Evolutionary conservation across 2,329 filamentous ascomycete species (phyloP).

Genomic region (Fusarium sp.): DNA sequence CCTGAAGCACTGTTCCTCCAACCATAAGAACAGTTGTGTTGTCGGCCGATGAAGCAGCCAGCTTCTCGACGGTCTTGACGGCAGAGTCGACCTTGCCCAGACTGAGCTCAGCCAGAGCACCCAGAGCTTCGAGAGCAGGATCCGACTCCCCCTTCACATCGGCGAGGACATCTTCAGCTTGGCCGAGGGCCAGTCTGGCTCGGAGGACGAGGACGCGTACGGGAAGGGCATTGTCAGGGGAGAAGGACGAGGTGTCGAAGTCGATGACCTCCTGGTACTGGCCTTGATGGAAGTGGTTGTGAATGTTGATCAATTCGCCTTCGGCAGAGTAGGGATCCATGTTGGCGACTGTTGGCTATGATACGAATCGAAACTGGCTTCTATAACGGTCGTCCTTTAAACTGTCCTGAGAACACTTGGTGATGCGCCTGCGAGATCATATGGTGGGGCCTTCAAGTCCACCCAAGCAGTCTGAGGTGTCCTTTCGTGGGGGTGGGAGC

Average conservation of each 20-base stretch:
- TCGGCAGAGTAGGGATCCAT: slow-evolving; percentile 80
- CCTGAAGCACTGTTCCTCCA: slow-evolving; percentile 84
- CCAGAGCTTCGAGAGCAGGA: slow-evolving; percentile 82
- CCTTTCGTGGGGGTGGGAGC: slow-evolving; percentile 38
- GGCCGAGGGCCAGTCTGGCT: slow-evolving; percentile 84
- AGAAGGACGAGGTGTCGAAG: slow-evolving; percentile 85
- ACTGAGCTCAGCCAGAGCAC: slow-evolving; percentile 77
- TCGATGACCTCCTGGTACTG: slow-evolving; percentile 89
- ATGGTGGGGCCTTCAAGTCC: slow-evolving; percentile 44
- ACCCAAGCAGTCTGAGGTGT: slow-evolving; percentile 19
- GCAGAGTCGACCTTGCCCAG: slow-evolving; percentile 73
- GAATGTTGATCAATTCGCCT: slow-evolving; percentile 78
- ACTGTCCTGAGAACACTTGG: slow-evolving; percentile 47
- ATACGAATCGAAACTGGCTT: slow-evolving; percentile 17
- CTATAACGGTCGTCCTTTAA: slow-evolving; percentile 31
- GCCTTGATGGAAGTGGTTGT: slow-evolving; percentile 80
- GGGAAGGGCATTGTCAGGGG: slow-evolving; percentile 79
- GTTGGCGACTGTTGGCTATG: slow-evolving; percentile 44
- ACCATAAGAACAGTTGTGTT: slow-evolving; percentile 86
- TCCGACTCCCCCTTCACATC: slow-evolving; percentile 74
- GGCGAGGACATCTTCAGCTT: slow-evolving; percentile 78
- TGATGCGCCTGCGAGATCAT: slow-evolving; percentile 43
- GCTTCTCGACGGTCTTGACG: slow-evolving; percentile 71
- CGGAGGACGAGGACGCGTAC: slow-evolving; percentile 84
- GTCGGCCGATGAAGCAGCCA: slow-evolving; percentile 75